A percentile compares a stretch with the other conserved stretches of the same genome.
These are phyloP conservation scores for Purshia tridentata DNA, from an alignment of 306 rosid genomes.

Conservation along the genomic window DNA sequence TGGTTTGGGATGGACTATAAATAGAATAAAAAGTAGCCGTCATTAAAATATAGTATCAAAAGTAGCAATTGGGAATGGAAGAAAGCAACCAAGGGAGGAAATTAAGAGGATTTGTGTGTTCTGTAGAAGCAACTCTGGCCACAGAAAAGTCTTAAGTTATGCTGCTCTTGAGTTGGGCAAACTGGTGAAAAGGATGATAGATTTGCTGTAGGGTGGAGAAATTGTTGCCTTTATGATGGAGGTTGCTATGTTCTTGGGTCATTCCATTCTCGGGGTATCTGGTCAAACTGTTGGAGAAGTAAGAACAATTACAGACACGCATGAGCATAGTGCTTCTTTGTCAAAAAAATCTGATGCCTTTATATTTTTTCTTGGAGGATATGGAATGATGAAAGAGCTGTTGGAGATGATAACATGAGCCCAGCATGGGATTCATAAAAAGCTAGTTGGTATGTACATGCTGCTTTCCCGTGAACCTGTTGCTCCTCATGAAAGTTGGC, in stretches of 20 bases:
- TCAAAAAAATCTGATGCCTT: background rate
- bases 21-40: too few relatives aligned
- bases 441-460: background rate
- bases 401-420: background rate
- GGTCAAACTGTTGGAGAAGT: slow-evolving; percentile 87
- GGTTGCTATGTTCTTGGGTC: slow-evolving; percentile 83
- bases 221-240: slow-evolving; percentile 75
- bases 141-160: slow-evolving; percentile 65
- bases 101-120: slow-evolving; percentile 72
- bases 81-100: slow-evolving; percentile 49
- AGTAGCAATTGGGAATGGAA: slow-evolving; percentile 53
- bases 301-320: slow-evolving; percentile 85
- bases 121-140: slow-evolving; percentile 87
- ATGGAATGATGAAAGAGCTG: background rate
- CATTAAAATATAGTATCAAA: background rate
- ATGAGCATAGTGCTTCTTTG: slow-evolving; percentile 36
- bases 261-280: slow-evolving; percentile 49
- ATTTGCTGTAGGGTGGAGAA: slow-evolving; percentile 85
- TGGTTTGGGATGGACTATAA: slow-evolving; percentile 35
- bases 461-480: background rate
- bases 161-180: slow-evolving; percentile 79
- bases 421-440: background rate
- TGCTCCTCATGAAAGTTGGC: background rate
- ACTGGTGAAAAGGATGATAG: slow-evolving; percentile 72
- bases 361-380: background rate